Percentiles rank a stretch among this genome's conserved stretches.
phyloP scores from a whole-genome alignment of 805 yeast species.

The Lachancea cidri region DNA sequence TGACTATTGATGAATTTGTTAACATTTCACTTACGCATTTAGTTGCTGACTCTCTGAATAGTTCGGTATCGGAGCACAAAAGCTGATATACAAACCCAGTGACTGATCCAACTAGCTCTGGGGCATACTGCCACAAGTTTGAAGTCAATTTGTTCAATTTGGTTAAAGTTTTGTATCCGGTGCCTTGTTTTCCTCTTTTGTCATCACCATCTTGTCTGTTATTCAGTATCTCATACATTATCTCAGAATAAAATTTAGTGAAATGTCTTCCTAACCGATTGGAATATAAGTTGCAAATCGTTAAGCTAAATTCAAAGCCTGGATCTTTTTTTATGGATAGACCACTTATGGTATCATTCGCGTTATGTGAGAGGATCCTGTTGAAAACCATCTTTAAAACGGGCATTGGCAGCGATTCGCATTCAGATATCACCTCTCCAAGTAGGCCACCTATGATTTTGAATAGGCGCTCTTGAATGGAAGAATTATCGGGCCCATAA shows the following conservation, averaged over 20 bases:
- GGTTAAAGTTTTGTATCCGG: slow-evolving; percentile 38
- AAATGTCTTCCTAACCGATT: slow-evolving; percentile 72
- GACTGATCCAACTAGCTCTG: slow-evolving; percentile 66
- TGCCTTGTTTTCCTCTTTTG: slow-evolving; percentile 9
- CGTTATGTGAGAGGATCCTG: slow-evolving; percentile 44
- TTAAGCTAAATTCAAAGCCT: slow-evolving; percentile 59
- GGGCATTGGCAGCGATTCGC: slow-evolving; percentile 54
- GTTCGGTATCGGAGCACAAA: slow-evolving; percentile 61
- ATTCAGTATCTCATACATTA: slow-evolving; percentile 47
- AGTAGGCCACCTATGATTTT: slow-evolving; percentile 65
- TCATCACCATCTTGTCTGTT: slow-evolving; percentile 19
- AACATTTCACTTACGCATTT: slow-evolving; percentile 66
- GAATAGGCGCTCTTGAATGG: slow-evolving; percentile 50
- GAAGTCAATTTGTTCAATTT: slow-evolving; percentile 60
- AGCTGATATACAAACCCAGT: slow-evolving; percentile 80
- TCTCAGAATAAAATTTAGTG: slow-evolving; percentile 76
- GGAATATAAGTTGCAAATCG: slow-evolving; percentile 62
- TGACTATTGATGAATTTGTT: slow-evolving; percentile 43
- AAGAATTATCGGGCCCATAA: slow-evolving; percentile 45
- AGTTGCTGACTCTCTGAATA: slow-evolving; percentile 63
- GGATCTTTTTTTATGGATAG: slow-evolving; percentile 38
- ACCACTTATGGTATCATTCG: slow-evolving; percentile 26
- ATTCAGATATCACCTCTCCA: slow-evolving; percentile 68
- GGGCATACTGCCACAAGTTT: slow-evolving; percentile 72
- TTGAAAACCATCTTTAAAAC: slow-evolving; percentile 62